Evolutionary conservation across 169 alveolate genomes (phyloP), one percentile per base, ranked within the genome.

Genomic region (Amoebophrya sp.): DNA sequence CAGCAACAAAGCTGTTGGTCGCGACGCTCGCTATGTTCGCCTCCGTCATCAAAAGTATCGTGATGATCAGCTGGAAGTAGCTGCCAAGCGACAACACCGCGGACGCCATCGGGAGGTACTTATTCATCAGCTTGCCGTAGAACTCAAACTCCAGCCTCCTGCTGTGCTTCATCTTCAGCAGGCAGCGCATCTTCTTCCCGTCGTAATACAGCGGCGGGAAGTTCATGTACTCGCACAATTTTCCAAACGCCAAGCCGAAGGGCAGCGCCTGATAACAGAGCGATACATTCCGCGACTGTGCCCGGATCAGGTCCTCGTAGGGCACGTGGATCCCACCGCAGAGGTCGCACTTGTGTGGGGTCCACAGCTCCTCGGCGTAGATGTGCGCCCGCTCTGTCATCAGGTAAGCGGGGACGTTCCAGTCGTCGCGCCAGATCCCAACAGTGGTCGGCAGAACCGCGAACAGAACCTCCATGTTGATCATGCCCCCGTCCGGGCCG

Each of bases 351-450:
- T 40, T 40, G 23, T 29, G 45, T 13, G 90, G 90, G 5, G 41
- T 40, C 48, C 48, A 39, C 58, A 88, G 58, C 29, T 88, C 45
- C 31, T 39, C 58, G 5, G 90, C 48, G 90, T 88, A 88, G 48
- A 88, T 26, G 58, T 88, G 90, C 16, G 90, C 90, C 58, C 90
- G 43, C 45, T 88, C 90, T 13, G 16, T 39, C 39, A 88, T 88
- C 23, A 88, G 90, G 29, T 88, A 88, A 2, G 90, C 90, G 38
- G 41, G 23, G 40, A 88, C 90, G 90, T 88, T 88, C 90, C 90
- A 88, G 45, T 88, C 58, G 48, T 88, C 90, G n/a, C 16, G 31
- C 90, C 90, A 88, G 15, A 88, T 38, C 39, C 90, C 90, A 2
- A 88, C 16, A 0, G 90, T 39, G 0, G 90, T 88, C 0, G 90